Conservation (phyloP, 2,329 filamentous ascomycete species). For the Botrytis aclada region DNA sequence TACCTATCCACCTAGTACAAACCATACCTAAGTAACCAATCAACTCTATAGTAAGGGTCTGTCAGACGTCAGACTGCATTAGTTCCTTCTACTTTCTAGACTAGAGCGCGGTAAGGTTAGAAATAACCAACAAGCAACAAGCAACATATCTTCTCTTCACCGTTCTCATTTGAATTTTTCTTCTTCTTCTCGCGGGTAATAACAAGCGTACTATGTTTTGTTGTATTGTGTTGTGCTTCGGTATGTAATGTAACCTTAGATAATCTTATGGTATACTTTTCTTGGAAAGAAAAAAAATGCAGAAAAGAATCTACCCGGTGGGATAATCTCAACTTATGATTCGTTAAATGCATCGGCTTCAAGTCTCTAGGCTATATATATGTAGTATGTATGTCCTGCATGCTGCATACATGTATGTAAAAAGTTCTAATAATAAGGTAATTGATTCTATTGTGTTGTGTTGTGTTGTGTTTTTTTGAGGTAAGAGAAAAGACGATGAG, state of each 20-base stretch:
- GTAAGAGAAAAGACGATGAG: background rate
- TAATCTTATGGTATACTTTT: too few relatives aligned
- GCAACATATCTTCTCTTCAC: background rate
- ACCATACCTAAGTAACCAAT: background rate
- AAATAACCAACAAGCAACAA: too few relatives aligned
- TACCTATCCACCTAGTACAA: too few relatives aligned
- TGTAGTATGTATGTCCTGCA: background rate
- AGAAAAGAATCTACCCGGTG: background rate
- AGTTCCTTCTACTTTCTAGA: background rate
- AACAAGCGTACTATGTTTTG: too few relatives aligned
- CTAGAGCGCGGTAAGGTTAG: too few relatives aligned
- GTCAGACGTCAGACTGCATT: conserved; percentile 5
- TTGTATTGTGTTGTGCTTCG: too few relatives aligned
- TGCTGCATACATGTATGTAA: background rate
- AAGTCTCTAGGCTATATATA: background rate
- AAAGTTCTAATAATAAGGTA: background rate
- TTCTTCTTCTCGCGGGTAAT: background rate
- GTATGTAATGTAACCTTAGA: too few relatives aligned
- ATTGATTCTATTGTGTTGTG: background rate
- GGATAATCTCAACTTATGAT: background rate
- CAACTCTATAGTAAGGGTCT: background rate
- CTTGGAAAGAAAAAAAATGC: too few relatives aligned
- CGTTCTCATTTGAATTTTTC: background rate
- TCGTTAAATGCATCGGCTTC: background rate
- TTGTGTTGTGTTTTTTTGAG: background rate